Percentiles rank a stretch among this genome's conserved stretches.
Evolutionary conservation across 2,329 filamentous ascomycete genomes (phyloP).

Genomic region (Penicillium sp.): DNA sequence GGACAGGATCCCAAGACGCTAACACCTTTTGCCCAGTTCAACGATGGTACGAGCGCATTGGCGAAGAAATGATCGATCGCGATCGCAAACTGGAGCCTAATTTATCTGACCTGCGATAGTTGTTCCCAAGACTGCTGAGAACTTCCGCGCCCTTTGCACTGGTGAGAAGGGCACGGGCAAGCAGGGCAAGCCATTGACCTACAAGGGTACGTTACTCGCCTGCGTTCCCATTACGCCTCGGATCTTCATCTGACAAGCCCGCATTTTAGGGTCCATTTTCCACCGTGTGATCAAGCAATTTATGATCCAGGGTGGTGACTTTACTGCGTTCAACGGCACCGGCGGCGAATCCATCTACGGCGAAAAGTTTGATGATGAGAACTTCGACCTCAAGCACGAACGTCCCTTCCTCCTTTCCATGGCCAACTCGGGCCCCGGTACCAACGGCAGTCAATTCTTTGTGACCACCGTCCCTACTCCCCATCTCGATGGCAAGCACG

Average conservation of each 20-base stretch:
- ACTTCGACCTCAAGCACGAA: constrained; percentile 86
- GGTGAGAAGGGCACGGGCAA: constrained; percentile 86
- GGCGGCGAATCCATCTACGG: constrained; percentile 97
- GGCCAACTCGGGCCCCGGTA: constrained; percentile 93
- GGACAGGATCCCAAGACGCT: constrained; percentile 14
- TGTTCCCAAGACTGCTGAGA: constrained; percentile 91
- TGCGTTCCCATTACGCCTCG: not conserved
- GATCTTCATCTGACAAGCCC: not conserved
- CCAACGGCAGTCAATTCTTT: constrained; percentile 98
- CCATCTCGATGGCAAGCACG: constrained; percentile 92
- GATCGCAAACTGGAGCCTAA: not conserved
- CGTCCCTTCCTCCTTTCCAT: constrained; percentile 91
- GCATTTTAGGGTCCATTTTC: constrained; percentile 63
- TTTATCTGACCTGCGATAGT: constrained; percentile 37
- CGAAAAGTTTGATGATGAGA: constrained; percentile 95
- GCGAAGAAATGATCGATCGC: not conserved
- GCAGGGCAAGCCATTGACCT: constrained; percentile 78
- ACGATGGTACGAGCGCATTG: constrained; percentile 38
- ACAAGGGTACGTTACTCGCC: constrained; percentile 56
- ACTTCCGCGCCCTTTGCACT: constrained; percentile 91
- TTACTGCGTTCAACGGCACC: constrained; percentile 89
- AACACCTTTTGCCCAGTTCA: constrained; percentile 34
- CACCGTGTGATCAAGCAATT: constrained; percentile 98
- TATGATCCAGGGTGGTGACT: constrained; percentile 98
- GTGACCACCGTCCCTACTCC: constrained; percentile 92